Evolutionary conservation across 495 filamentous ascomycete species (phyloP).

Genomic region (Penicillium daleae): DNA sequence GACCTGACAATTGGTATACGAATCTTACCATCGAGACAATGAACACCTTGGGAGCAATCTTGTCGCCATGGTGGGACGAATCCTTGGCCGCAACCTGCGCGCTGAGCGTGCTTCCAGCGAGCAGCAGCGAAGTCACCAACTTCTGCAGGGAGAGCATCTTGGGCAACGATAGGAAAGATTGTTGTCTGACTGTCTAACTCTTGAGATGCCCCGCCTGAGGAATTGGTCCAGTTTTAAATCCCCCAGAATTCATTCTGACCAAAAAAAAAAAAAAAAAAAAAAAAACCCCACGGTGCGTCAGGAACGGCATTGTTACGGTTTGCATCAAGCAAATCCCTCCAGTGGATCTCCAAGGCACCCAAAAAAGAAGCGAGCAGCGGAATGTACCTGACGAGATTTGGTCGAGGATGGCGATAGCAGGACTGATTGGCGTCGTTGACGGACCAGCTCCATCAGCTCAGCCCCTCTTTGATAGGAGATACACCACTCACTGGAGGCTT

Average conservation of each 20-base stretch:
- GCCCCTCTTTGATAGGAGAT: constrained; percentile 13
- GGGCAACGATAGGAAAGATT: not conserved
- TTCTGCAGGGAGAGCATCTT: constrained; percentile 19
- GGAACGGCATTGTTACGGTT: not conserved
- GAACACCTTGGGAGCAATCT: constrained; percentile 66
- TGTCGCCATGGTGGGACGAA: constrained; percentile 15
- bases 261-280: not conserved
- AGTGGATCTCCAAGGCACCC: constrained; percentile 13
- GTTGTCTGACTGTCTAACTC: not conserved
- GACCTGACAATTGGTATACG: not conserved
- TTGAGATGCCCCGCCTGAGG: not conserved
- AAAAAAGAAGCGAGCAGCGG: constrained; percentile 17
- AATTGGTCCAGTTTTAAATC: not conserved
- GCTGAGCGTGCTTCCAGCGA: constrained; percentile 19
- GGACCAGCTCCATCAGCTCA: constrained; percentile 20
- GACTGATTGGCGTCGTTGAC: constrained; percentile 21
- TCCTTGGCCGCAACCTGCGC: constrained; percentile 10
- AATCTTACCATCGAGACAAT: constrained; percentile 68
- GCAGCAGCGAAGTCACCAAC: constrained; percentile 24
- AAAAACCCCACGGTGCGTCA: not conserved
- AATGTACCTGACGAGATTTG: constrained; percentile 7
- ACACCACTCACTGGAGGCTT: not conserved
- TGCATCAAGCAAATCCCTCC: not conserved
- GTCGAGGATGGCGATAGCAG: constrained; percentile 10
- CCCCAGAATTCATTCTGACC: not conserved